Percentiles rank a stretch among this genome's conserved stretches.
Evolutionary conservation across 176 grass and related monocot genomes (phyloP).

Genomic region (Urochloa ruziziensis): DNA sequence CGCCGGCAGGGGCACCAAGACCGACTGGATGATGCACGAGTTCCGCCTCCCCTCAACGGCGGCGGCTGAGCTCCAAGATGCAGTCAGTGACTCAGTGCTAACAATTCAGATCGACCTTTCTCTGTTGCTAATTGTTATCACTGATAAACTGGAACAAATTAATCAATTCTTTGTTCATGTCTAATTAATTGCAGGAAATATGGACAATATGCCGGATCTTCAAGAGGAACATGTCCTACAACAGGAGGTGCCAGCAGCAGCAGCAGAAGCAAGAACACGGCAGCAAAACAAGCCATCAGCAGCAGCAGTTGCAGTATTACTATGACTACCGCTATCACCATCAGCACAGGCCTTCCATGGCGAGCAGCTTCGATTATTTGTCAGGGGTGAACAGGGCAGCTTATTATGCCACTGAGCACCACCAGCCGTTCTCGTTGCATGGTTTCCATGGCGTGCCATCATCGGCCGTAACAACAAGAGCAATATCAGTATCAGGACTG

Average conservation of each 20-base stretch:
- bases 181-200: conserved; percentile 42
- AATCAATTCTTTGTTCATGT: not conserved
- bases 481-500: not conserved
- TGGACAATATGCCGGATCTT: conserved; percentile 89
- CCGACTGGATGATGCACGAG: conserved; percentile 92
- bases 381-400: too few relatives aligned
- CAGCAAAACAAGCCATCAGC: conserved; percentile 15
- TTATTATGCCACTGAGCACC: not conserved
- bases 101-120: not conserved
- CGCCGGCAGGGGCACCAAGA: conserved; percentile 70
- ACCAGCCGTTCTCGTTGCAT: not conserved
- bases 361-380: not conserved
- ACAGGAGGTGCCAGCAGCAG: conserved; percentile 33
- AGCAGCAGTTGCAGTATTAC: not conserved
- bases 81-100: conserved; percentile 38
- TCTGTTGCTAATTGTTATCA: not conserved
- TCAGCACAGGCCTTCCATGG: not conserved
- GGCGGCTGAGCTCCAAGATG: conserved; percentile 33
- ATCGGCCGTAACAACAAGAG: not conserved
- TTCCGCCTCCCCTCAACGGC: conserved; percentile 52
- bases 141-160: not conserved
- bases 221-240: conserved; percentile 51
- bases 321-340: not conserved
- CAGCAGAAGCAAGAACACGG: conserved; percentile 1
- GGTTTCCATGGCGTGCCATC: conserved; percentile 27